Conservation (phyloP, 306 rosid genomes). For the Echinosophora koreensis region DNA sequence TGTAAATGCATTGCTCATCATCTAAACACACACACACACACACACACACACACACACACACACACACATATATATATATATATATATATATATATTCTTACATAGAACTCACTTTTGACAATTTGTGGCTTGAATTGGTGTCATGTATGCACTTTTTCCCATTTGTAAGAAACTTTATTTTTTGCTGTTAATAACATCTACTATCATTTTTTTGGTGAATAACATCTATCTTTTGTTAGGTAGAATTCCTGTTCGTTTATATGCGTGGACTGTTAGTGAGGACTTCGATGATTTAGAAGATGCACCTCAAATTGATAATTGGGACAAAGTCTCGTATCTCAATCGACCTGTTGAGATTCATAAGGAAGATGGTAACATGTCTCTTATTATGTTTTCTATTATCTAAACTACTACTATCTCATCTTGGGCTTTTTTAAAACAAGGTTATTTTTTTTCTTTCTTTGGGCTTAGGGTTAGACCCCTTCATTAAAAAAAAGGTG, state of each 20-base stretch:
- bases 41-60: background rate
- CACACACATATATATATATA: no score
- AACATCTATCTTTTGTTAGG: slow-evolving; percentile 55
- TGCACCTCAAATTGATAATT: slow-evolving; percentile 78
- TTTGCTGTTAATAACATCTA: slow-evolving; percentile 31
- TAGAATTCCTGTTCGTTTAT: slow-evolving; percentile 87
- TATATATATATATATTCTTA: no score
- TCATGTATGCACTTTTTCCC: slow-evolving; percentile 12
- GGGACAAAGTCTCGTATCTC: slow-evolving; percentile 90
- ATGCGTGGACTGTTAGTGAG: slow-evolving; percentile 67
- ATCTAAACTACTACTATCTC: no score
- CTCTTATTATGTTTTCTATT: background rate
- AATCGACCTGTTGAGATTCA: slow-evolving; percentile 83
- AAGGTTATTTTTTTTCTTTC: no score
- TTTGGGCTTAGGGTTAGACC: no score
- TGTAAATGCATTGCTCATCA: slow-evolving; percentile 2
- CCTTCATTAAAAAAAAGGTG: no score
- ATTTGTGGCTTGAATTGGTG: slow-evolving; percentile 17
- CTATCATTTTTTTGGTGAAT: slow-evolving; percentile 53
- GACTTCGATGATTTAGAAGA: slow-evolving; percentile 82
- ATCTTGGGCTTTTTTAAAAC: no score
- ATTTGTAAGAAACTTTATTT: slow-evolving; percentile 17
- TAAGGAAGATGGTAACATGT: slow-evolving; percentile 72
- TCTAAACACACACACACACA: background rate
- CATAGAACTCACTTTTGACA: background rate